Evolutionary conservation across 129 eudicot species (phyloP).

Genomic region (Gnaphalium uliginosum): DNA sequence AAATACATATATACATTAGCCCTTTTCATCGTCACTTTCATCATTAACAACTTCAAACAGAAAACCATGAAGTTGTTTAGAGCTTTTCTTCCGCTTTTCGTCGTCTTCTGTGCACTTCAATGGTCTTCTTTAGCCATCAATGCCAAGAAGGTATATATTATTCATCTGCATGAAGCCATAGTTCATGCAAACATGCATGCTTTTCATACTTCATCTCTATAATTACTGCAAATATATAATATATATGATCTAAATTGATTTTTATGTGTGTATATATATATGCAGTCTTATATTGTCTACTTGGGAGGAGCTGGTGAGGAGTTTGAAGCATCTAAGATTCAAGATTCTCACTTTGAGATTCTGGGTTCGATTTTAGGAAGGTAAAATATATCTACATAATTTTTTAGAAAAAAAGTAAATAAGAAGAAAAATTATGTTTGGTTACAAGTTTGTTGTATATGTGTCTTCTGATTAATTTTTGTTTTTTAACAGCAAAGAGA

Average conservation of each 20-base stretch:
- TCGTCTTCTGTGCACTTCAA: not conserved
- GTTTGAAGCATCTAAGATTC: slow-evolving; percentile 30
- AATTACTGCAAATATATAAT: not conserved
- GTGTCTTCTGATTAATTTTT: not conserved
- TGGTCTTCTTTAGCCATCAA: not conserved
- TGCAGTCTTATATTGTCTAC: slow-evolving; percentile 73
- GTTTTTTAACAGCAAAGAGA: slow-evolving; percentile 39
- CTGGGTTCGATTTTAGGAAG: slow-evolving; percentile 60
- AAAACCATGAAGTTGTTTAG: not conserved
- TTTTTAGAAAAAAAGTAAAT: not conserved
- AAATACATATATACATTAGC: no score
- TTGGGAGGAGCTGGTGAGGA: slow-evolving; percentile 68
- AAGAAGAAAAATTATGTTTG: not conserved
- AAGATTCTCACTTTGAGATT: slow-evolving; percentile 48
- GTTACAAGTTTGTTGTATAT: not conserved
- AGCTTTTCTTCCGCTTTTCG: not conserved
- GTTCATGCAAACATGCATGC: not conserved
- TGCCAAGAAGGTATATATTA: not conserved
- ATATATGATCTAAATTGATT: not conserved
- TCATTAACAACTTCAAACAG: no score
- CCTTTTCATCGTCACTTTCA: not conserved
- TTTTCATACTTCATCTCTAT: no score
- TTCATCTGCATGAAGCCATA: not conserved
- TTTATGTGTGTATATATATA: not conserved
- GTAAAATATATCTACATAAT: slow-evolving; percentile 25